phyloP scores from a whole-genome alignment of 2,329 filamentous ascomycete genomes.

The Aspergillus terreus region DNA sequence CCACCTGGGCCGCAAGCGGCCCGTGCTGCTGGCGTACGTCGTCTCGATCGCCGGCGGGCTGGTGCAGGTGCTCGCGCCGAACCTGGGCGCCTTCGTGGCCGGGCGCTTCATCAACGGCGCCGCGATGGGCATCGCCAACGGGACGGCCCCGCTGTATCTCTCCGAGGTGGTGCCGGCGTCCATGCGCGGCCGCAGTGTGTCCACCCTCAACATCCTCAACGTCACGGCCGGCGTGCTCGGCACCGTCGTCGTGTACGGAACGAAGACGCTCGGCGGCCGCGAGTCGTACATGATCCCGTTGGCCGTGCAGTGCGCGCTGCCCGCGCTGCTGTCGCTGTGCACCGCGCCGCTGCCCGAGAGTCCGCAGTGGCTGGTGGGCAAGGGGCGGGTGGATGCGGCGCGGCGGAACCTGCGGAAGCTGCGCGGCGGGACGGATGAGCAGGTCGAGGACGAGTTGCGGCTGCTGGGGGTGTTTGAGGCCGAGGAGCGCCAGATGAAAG shows the following conservation, averaged over 20 bases:
- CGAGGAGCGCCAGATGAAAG: slow-evolving; percentile 19
- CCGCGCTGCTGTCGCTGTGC: slow-evolving; percentile 25
- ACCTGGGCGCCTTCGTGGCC: slow-evolving; percentile 30
- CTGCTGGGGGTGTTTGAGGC: slow-evolving; percentile 27
- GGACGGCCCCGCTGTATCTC: slow-evolving; percentile 35
- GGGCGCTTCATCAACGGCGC: slow-evolving; percentile 31
- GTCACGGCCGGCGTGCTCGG: slow-evolving; percentile 29
- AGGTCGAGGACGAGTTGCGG: slow-evolving; percentile 30
- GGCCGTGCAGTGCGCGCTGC: slow-evolving; percentile 32
- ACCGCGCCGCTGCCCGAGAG: slow-evolving; percentile 32
- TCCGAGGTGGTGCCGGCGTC: slow-evolving; percentile 34
- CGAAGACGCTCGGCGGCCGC: slow-evolving; percentile 22
- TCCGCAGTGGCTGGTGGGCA: slow-evolving; percentile 30
- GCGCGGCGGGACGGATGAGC: slow-evolving; percentile 26
- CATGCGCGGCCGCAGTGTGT: slow-evolving; percentile 30
- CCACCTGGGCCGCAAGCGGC: slow-evolving; percentile 32
- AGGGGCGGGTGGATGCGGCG: slow-evolving; percentile 27
- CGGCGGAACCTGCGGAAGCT: slow-evolving; percentile 28
- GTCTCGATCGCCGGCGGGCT: slow-evolving; percentile 31
- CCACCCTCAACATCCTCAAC: slow-evolving; percentile 30
- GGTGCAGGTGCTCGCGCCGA: slow-evolving; percentile 35
- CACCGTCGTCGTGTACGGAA: slow-evolving; percentile 32
- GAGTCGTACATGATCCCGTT: slow-evolving; percentile 34
- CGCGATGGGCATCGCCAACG: slow-evolving; percentile 31
- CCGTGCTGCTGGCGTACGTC: slow-evolving; percentile 30